Base-by-base conservation (phyloP, 805 yeast genomes). In the Wickerhamomyces canadensis region DNA sequence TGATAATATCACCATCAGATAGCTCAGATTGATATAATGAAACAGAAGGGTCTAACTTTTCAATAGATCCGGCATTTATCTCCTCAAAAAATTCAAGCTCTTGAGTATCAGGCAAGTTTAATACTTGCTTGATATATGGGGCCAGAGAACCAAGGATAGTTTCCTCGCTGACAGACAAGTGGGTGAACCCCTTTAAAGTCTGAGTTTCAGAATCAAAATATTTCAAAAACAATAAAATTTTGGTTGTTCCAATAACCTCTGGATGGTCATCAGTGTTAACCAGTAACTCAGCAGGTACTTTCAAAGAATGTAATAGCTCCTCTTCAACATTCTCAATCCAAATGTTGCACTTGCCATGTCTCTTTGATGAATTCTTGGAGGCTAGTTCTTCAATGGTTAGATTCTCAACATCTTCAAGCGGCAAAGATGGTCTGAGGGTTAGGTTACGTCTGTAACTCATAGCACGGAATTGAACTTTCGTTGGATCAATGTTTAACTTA, bases 381-480 rank as follows among this genome's bases (percentile, higher is more conserved):
- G 73, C 71, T 3, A 80, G 67, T 29, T 73, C 73, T 26, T 72
- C 79, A 16, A 84, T 62, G 0, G 78, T 65, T 9, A 61, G 33
- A 12, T 65, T 60, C 26, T 57, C 53, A 32, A 47, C 51, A 5
- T 50, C 49, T 10, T 42, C 36, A 6, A 77, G 44, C 4, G 66
- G 66, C 6, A 59, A 42, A 40, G 75, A 80, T 1, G 86, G 74
- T 47, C 96, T 70, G 34, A 74, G 60, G 0, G 96, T 84, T 43
- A 71, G 74, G 56, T 86, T 85, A 45, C 79, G 75, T 34, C 96
- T 70, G 48, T 73, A 76, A 12, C 72, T 74, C 63, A 85, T 68
- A 17, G 72, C 61, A 79, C 93, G 77, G 43, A 84, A 71, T 38
- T 81, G 66, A 31, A 81, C 69, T 24, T 56, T 47, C 12, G 58